A percentile compares a stretch with the other conserved stretches of the same genome.
phyloP scores from a whole-genome alignment of 305 asterid species.

The Rubia balearica region DNA sequence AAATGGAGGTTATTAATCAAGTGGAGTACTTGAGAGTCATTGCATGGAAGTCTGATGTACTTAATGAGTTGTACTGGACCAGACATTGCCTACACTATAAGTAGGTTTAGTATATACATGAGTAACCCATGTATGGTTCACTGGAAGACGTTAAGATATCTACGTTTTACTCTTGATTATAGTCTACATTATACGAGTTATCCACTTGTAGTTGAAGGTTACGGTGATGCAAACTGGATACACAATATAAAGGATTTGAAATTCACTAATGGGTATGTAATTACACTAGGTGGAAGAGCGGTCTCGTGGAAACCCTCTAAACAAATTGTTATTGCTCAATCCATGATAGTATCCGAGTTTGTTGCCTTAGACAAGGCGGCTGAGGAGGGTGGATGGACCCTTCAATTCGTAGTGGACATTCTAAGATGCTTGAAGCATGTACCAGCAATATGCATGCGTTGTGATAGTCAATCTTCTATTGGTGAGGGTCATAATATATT shows the following conservation, averaged over 20 bases:
- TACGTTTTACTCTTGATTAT: too few species aligned
- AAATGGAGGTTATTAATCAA: too few species aligned
- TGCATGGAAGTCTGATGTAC: conserved; percentile 10
- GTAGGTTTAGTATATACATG: neutral
- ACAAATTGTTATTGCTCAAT: neutral
- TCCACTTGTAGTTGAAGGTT: neutral
- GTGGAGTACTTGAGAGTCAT: neutral
- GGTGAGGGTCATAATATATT: too few species aligned
- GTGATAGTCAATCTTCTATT: too few species aligned
- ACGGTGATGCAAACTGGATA: conserved; percentile 15
- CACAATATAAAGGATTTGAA: neutral
- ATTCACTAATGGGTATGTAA: neutral
- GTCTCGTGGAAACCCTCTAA: conserved; percentile 9
- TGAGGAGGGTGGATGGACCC: neutral
- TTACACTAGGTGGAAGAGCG: too few species aligned
- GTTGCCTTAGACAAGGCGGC: neutral
- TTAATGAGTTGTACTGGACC: conserved; percentile 12
- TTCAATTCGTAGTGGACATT: too few species aligned
- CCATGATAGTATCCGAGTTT: neutral
- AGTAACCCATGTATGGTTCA: neutral
- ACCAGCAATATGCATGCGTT: too few species aligned
- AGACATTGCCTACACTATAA: neutral
- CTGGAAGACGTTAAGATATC: too few species aligned
- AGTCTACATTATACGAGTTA: conserved; percentile 3
- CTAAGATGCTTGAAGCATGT: too few species aligned